A percentile compares a stretch with the other conserved stretches of the same genome.
Evolutionary conservation across 805 yeast species (phyloP).

Genomic region (Candida ponderosae): DNA sequence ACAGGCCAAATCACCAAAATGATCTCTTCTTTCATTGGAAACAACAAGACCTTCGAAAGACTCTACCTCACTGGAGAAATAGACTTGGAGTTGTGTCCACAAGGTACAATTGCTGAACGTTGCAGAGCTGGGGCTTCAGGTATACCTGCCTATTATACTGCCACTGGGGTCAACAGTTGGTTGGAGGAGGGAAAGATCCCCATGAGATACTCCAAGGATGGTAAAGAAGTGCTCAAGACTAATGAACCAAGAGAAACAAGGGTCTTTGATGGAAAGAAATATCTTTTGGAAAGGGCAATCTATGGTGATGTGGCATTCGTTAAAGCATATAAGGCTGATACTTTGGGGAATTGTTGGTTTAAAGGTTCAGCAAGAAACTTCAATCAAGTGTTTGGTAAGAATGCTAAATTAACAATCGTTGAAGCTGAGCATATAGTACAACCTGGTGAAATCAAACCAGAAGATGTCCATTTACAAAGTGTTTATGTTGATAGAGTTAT

Average conservation of each 20-base stretch:
- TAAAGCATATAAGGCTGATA: constrained; percentile 41
- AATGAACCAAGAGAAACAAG: constrained; percentile 33
- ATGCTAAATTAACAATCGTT: constrained; percentile 37
- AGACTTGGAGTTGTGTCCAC: constrained; percentile 41
- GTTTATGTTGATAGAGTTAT: constrained; percentile 33
- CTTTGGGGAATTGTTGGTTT: constrained; percentile 40
- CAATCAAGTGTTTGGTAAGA: constrained; percentile 36
- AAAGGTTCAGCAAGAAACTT: constrained; percentile 39
- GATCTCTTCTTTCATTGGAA: constrained; percentile 40
- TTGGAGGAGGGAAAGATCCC: constrained; percentile 41
- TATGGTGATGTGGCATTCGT: constrained; percentile 40
- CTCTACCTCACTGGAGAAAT: constrained; percentile 34
- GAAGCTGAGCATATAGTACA: constrained; percentile 44
- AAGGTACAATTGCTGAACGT: constrained; percentile 44
- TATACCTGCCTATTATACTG: constrained; percentile 40
- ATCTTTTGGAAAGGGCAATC: constrained; percentile 34
- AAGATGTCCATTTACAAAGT: constrained; percentile 39
- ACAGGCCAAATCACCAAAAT: constrained; percentile 36
- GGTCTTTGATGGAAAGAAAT: constrained; percentile 35
- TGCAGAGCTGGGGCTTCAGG: constrained; percentile 42
- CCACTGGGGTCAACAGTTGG: constrained; percentile 47
- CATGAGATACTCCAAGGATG: constrained; percentile 25
- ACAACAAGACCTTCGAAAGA: constrained; percentile 31
- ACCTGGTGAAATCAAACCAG: constrained; percentile 35
- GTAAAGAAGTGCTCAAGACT: constrained; percentile 24